A percentile compares a stretch with the other conserved stretches of the same genome.
Evolutionary conservation across 148 eudicot genomes (phyloP).

Genomic region (Chenopodium berlandieri): DNA sequence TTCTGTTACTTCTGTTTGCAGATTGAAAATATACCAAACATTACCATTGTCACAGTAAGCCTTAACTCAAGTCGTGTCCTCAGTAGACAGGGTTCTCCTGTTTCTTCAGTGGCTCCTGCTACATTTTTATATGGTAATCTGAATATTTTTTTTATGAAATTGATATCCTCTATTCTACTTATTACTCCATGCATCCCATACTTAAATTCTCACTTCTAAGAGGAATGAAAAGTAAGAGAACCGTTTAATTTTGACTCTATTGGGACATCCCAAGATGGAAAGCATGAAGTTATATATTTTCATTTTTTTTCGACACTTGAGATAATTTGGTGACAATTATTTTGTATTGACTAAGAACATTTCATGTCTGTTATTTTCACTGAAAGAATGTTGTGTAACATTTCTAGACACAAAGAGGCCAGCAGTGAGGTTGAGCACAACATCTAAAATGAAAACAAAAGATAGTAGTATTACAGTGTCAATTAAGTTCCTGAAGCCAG

Average conservation of each 20-base stretch:
- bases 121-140: slow-evolving; percentile 80
- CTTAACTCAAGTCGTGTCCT: slow-evolving; percentile 53
- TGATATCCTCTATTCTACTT: not conserved
- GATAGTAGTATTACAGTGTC: slow-evolving; percentile 44
- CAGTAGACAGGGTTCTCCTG: slow-evolving; percentile 70
- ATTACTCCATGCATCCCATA: not conserved
- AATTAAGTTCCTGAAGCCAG: slow-evolving; percentile 82
- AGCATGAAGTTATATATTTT: not conserved
- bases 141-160: not conserved
- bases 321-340: not conserved
- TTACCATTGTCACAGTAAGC: slow-evolving; percentile 56
- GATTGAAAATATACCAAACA: slow-evolving; percentile 53
- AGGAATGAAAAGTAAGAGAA: not conserved
- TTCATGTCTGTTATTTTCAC: not conserved
- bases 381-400: slow-evolving; percentile 16
- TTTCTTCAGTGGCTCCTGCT: slow-evolving; percentile 76
- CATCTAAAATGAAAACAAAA: slow-evolving; percentile 60
- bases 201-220: not conserved
- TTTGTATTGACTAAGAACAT: not conserved
- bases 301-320: not conserved
- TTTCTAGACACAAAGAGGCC: slow-evolving; percentile 77
- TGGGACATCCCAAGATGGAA: not conserved
- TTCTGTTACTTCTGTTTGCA: slow-evolving; percentile 28
- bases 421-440: slow-evolving; percentile 65
- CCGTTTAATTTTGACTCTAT: too few relatives aligned